A percentile compares a stretch with the other conserved stretches of the same genome.
Conservation (phyloP, 495 filamentous ascomycete genomes). For the Trichoderma virens region DNA sequence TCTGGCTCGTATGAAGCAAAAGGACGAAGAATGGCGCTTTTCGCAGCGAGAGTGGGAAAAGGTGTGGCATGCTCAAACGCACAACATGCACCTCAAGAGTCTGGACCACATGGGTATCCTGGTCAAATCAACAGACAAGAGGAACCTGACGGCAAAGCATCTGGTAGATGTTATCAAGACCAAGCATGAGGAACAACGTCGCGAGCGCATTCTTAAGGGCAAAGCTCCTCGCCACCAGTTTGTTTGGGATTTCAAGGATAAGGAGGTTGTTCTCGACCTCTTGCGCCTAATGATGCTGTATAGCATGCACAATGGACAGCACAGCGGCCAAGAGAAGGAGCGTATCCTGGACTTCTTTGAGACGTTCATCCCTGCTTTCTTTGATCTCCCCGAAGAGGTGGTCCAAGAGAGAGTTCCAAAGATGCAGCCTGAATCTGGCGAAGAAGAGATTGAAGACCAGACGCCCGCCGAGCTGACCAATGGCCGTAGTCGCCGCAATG, state of each 20-base stretch:
- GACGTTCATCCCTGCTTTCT: constrained; percentile 82
- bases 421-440: constrained; percentile 51
- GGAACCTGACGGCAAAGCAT: constrained; percentile 77
- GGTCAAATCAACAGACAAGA: constrained; percentile 77
- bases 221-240: constrained; percentile 63
- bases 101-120: constrained; percentile 91
- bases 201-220: constrained; percentile 51
- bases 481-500: constrained; percentile 58
- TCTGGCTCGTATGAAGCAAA: constrained; percentile 79
- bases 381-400: constrained; percentile 67
- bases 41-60: constrained; percentile 98
- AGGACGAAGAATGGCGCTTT: constrained; percentile 94
- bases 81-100: constrained; percentile 86
- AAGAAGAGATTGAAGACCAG: constrained; percentile 66
- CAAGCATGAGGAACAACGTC: constrained; percentile 78
- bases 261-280: constrained; percentile 72
- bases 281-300: constrained; percentile 71
- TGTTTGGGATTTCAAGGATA: constrained; percentile 62
- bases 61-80: constrained; percentile 91
- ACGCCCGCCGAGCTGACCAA: constrained; percentile 44
- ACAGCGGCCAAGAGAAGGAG: constrained; percentile 63
- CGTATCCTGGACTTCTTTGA: constrained; percentile 77
- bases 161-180: constrained; percentile 78
- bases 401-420: constrained; percentile 72
- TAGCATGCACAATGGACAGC: constrained; percentile 57